phyloP scores from a whole-genome alignment of 2,329 filamentous ascomycete species.

The Fusarium sp. region DNA sequence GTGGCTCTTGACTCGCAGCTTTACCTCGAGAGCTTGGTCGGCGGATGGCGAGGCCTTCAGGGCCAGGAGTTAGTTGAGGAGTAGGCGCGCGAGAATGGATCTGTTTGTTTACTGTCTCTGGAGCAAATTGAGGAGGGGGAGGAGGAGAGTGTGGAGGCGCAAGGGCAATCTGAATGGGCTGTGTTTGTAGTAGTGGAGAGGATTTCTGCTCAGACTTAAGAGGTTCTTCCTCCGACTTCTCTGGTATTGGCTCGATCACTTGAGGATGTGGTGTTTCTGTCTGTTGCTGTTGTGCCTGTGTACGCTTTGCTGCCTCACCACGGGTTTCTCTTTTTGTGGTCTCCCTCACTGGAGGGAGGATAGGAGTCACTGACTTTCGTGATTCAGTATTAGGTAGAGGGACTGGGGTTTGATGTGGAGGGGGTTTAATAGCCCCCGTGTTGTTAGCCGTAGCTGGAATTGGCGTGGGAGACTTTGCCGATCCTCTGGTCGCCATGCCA shows the following conservation, averaged over 20 bases:
- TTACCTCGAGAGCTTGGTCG: conserved; percentile 68
- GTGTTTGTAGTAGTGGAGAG: conserved; percentile 43
- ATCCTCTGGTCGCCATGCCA: conserved; percentile 47
- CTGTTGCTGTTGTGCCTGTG: conserved; percentile 49
- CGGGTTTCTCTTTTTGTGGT: conserved; percentile 61
- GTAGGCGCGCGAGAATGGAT: conserved; percentile 54
- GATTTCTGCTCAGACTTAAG: conserved; percentile 44
- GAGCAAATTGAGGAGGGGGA: conserved; percentile 30
- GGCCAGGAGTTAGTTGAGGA: conserved; percentile 51
- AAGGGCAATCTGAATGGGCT: conserved; percentile 16
- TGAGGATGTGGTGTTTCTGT: conserved; percentile 24
- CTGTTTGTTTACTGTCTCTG: conserved; percentile 47
- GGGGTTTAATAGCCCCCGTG: conserved; percentile 51
- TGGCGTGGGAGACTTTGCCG: conserved; percentile 52
- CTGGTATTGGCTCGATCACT: conserved; percentile 13
- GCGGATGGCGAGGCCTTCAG: conserved; percentile 55
- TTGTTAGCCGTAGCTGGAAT: conserved; percentile 45
- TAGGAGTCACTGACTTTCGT: conserved; percentile 52
- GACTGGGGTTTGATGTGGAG: conserved; percentile 54
- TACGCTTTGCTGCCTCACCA: conserved; percentile 59
- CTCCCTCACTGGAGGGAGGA: conserved; percentile 50
- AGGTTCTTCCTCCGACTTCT: conserved; percentile 25
- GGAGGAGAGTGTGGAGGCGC: conserved; percentile 24
- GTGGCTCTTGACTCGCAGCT: conserved; percentile 65
- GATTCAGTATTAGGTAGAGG: conserved; percentile 54